Evolutionary conservation across 2,329 filamentous ascomycete genomes (phyloP), one percentile per base, ranked within the genome.

Genomic region (Colletotrichum viniferum): DNA sequence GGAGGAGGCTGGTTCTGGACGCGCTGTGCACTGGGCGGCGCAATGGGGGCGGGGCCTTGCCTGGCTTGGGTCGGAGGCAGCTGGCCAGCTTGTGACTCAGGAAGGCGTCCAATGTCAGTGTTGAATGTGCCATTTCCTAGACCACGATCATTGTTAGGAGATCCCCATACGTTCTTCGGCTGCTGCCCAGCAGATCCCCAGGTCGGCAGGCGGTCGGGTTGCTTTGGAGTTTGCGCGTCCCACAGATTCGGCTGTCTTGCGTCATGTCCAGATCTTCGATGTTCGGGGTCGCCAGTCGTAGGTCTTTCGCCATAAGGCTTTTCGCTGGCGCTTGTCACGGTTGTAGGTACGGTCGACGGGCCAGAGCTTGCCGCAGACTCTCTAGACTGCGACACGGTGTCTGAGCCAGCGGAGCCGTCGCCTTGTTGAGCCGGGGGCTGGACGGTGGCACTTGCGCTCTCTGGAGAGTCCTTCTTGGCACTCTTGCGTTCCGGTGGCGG

Each of bases 61-160:
- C 81, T 24, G 78, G 62, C 21, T 63, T 76, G 66, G 34, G 83
- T 75, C 77, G 79, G 71, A 10, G 82, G 77, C 5, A 84, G 78
- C 61, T 81, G 82, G 16, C 80, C 78, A 28, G 83, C 79, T 38
- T 83, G 82, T 5, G 84, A 74, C 10, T 86, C 85, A 14, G 89
- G 84, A 21, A 88, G 82, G 60, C 87, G 86, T 32, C 88, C 88
- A 67, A 93, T 87, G 78, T 92, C 91, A 14, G 91, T 88, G 72
- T 90, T 92, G 80, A 96, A 96, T 1, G 94, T 95, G 58, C 94
- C 94, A 81, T 96, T 96, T 5, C 94, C 94, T 24, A 96, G 91
- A 13, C 91, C 92, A 69, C 92, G 90, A 78, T 94, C 92, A 79
- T 90, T 93, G 70, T 91, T 91, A n/a, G 92, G 93, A 58, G 93